Conservation (phyloP, 768 basidiomycete species). For the Lyophyllum decastes region DNA sequence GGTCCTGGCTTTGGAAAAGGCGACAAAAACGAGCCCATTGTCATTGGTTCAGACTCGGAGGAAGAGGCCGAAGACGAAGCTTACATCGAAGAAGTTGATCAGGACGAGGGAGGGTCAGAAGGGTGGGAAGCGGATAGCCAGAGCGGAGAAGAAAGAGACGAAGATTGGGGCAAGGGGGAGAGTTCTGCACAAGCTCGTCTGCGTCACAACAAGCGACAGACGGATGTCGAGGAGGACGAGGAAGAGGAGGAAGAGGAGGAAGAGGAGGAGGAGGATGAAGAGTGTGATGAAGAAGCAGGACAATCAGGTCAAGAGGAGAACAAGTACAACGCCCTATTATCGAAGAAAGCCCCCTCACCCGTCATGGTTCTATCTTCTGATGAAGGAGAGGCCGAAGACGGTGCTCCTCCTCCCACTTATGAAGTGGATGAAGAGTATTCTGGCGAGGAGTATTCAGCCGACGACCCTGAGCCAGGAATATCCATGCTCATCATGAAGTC, state of each 20-base stretch:
- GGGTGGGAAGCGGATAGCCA: constrained; percentile 18
- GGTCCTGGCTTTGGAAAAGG: constrained; percentile 52
- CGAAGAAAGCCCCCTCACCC: constrained; percentile 12
- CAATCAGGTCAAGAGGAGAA: constrained; percentile 19
- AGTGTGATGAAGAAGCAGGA: constrained; percentile 14
- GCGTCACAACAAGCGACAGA: constrained; percentile 14
- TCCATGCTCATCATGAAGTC: background rate
- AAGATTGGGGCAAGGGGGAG: constrained; percentile 22
- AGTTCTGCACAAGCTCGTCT: constrained; percentile 27
- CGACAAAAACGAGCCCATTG: constrained; percentile 45
- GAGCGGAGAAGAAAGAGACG: constrained; percentile 26
- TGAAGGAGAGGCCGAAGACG: constrained; percentile 13
- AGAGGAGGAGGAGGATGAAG: constrained; percentile 22
- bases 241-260: constrained; percentile 17
- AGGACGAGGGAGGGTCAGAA: constrained; percentile 23
- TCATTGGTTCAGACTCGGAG: constrained; percentile 40
- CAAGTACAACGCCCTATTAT: background rate
- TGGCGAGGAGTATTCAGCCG: constrained; percentile 13
- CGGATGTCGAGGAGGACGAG: constrained; percentile 19
- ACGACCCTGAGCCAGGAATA: constrained; percentile 1
- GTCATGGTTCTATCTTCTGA: constrained; percentile 26
- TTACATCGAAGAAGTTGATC: constrained; percentile 19
- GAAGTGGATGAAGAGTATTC: constrained; percentile 14
- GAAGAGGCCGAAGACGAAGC: constrained; percentile 26
- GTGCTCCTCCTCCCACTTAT: background rate